phyloP scores from a whole-genome alignment of 371 early-diverging fungal genomes.

The Rhizomucor pusillus region DNA sequence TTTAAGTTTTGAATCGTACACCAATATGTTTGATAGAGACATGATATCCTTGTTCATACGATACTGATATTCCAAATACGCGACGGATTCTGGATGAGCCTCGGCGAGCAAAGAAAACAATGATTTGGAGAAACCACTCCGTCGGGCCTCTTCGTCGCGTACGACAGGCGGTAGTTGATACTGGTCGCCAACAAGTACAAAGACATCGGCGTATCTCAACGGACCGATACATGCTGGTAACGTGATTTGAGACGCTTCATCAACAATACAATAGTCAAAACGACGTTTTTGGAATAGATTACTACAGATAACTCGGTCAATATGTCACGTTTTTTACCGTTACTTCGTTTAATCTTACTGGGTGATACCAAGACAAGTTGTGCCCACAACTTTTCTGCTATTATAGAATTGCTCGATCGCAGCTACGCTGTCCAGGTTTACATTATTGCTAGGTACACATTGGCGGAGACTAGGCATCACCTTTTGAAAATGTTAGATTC shows the following conservation, averaged over 20 bases:
- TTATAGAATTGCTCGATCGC: constrained; percentile 59
- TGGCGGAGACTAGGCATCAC: constrained; percentile 47
- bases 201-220: constrained; percentile 73
- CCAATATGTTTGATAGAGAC: constrained; percentile 81
- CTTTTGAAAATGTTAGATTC: constrained; percentile 14
- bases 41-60: constrained; percentile 97
- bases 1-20: constrained; percentile 78
- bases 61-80: constrained; percentile 87
- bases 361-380: constrained; percentile 87
- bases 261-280: constrained; percentile 98
- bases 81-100: constrained; percentile 77
- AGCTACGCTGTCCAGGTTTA: constrained; percentile 47
- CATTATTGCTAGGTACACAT: constrained; percentile 48
- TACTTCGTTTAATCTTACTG: constrained; percentile 54
- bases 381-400: constrained; percentile 72
- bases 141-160: constrained; percentile 48
- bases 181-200: constrained; percentile 98
- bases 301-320: constrained; percentile 20
- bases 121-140: constrained; percentile 55
- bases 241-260: constrained; percentile 98
- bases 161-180: constrained; percentile 97
- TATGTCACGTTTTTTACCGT: not conserved
- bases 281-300: constrained; percentile 60
- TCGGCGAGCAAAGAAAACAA: constrained; percentile 82
- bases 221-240: constrained; percentile 95